Evolutionary conservation across 345 rosid species (phyloP).

Genomic region (Trapa incisa): DNA sequence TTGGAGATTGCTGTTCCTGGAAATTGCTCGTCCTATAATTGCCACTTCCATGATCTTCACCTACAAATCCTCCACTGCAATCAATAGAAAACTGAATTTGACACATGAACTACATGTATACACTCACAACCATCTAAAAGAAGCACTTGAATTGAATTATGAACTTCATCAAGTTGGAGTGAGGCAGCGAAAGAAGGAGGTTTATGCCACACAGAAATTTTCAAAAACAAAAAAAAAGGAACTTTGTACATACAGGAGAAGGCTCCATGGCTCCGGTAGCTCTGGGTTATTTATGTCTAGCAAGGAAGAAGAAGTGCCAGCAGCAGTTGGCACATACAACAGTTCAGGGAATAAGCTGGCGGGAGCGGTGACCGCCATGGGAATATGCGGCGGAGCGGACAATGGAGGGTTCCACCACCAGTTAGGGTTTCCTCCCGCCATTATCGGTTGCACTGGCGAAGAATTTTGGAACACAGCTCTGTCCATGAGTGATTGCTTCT

Average conservation of each 20-base stretch:
- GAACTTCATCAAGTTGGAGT: too few relatives aligned
- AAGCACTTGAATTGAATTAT: too few relatives aligned
- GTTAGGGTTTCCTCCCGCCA: slow-evolving; percentile 32
- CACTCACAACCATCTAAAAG: background rate
- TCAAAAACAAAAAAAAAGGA: too few relatives aligned
- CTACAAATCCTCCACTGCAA: slow-evolving; percentile 57
- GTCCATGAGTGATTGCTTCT: slow-evolving; percentile 12
- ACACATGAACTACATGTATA: background rate
- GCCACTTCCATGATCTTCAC: slow-evolving; percentile 38
- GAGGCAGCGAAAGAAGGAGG: too few relatives aligned
- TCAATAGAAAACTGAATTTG: background rate
- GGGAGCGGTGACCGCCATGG: background rate
- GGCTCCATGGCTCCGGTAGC: slow-evolving; percentile 26
- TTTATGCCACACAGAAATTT: too few relatives aligned
- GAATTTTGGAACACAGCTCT: slow-evolving; percentile 28
- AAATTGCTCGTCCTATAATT: slow-evolving; percentile 1
- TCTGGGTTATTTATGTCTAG: slow-evolving; percentile 5
- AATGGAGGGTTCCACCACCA: slow-evolving; percentile 24
- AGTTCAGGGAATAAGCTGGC: background rate
- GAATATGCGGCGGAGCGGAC: background rate
- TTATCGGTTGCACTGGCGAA: slow-evolving; percentile 26
- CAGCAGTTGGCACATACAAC: background rate
- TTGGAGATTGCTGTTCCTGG: slow-evolving; percentile 20
- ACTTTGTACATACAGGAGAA: slow-evolving; percentile 26
- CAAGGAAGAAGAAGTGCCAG: background rate